phyloP scores from a whole-genome alignment of 345 rosid genomes.

The Populus ilicifolia region DNA sequence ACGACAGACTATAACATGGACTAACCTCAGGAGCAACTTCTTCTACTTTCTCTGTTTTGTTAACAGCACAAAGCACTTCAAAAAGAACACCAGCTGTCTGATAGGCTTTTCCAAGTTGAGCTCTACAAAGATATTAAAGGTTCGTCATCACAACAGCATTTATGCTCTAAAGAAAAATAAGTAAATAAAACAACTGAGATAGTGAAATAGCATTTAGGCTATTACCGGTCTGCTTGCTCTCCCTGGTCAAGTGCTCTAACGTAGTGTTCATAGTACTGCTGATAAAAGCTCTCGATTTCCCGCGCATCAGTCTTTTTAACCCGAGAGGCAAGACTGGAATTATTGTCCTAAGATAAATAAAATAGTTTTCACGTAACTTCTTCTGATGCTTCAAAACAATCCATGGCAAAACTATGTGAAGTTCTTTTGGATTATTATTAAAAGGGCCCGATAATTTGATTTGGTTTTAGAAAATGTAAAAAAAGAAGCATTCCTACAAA shows the following conservation, averaged over 20 bases:
- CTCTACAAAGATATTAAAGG: conserved; percentile 47
- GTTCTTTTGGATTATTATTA: not conserved
- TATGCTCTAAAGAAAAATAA: not conserved
- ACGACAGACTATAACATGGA: conserved; percentile 4
- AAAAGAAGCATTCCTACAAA: conserved; percentile 4
- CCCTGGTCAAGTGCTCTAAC: conserved; percentile 90
- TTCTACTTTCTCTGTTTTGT: conserved; percentile 96
- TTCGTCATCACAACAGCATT: not conserved
- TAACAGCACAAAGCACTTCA: conserved; percentile 96
- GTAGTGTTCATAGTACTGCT: conserved; percentile 86
- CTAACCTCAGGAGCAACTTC: conserved; percentile 99
- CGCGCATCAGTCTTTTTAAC: conserved; percentile 90
- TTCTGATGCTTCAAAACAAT: not conserved
- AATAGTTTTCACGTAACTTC: conserved; percentile 9
- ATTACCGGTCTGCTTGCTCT: conserved; percentile 91
- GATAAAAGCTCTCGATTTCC: conserved; percentile 91
- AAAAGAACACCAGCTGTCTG: conserved; percentile 97
- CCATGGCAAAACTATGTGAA: not conserved
- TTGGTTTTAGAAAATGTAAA: not conserved
- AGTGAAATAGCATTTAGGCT: conserved; percentile 5
- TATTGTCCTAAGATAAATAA: conserved; percentile 58
- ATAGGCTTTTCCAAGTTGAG: conserved; percentile 98
- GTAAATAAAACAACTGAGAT: not conserved
- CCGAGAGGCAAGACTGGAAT: conserved; percentile 92
- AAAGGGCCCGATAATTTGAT: not conserved